phyloP scores from a whole-genome alignment of 192 early-diverging fungal genomes.

The Gigaspora rosea region DNA sequence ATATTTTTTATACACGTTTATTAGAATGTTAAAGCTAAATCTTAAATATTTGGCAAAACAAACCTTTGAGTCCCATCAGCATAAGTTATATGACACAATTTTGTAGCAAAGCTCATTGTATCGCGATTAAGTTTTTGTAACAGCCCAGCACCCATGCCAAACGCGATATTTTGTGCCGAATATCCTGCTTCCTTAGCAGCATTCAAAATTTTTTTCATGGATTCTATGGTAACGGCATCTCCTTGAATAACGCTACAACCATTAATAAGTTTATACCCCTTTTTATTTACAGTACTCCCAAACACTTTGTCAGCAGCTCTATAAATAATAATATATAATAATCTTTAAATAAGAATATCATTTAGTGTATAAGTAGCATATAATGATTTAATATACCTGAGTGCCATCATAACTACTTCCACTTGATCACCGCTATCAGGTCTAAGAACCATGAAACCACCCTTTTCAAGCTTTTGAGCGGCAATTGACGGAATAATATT shows the following conservation, averaged over 20 bases:
- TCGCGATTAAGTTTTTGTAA: slow-evolving; percentile 87
- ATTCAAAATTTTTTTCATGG: slow-evolving; percentile 58
- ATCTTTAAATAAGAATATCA: background rate
- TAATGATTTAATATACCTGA: slow-evolving; percentile 58
- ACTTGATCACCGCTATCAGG: slow-evolving; percentile 87
- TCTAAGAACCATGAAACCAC: slow-evolving; percentile 80
- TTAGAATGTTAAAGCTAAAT: background rate
- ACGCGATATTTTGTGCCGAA: slow-evolving; percentile 71
- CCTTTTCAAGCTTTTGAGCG: slow-evolving; percentile 66
- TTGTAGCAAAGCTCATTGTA: slow-evolving; percentile 82
- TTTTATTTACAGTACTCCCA: slow-evolving; percentile 65
- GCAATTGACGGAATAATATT: slow-evolving; percentile 72
- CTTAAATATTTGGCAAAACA: background rate
- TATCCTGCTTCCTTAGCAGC: slow-evolving; percentile 63
- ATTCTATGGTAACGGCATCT: slow-evolving; percentile 68
- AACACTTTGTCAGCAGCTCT: slow-evolving; percentile 76
- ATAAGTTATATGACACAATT: slow-evolving; percentile 71
- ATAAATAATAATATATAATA: slow-evolving; percentile 12
- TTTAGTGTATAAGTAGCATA: background rate
- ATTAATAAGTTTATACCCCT: slow-evolving; percentile 77
- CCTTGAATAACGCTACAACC: slow-evolving; percentile 82
- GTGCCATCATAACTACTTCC: slow-evolving; percentile 71
- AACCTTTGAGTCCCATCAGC: slow-evolving; percentile 60
- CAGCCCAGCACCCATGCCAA: slow-evolving; percentile 88
- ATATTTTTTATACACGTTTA: background rate